Evolutionary conservation across 1,284 basidiomycete species (phyloP).

Genomic region (Porogramme epimiltina): DNA sequence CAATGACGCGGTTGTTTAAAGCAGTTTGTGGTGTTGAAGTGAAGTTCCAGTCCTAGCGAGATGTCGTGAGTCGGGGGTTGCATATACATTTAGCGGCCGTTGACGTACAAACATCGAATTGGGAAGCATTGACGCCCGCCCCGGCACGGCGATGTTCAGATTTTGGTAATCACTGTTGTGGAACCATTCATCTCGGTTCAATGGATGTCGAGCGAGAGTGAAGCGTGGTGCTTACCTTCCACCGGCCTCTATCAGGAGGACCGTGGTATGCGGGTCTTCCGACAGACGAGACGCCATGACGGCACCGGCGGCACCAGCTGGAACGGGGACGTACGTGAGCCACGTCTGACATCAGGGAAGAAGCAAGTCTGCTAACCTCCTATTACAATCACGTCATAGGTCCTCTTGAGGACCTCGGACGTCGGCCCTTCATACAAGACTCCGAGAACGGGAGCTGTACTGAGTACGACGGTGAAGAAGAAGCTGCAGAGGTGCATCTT

Average conservation of each 20-base stretch:
- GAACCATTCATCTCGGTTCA: too few species aligned
- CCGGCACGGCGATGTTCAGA: slow-evolving; percentile 10
- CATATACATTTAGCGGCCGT: too few species aligned
- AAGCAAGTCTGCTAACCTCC: neutral
- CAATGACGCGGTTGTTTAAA: neutral
- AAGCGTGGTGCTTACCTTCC: too few species aligned
- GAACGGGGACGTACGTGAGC: neutral
- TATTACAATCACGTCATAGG: neutral
- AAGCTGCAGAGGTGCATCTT: too few species aligned
- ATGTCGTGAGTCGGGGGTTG: neutral
- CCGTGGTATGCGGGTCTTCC: slow-evolving; percentile 16
- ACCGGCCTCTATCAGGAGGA: slow-evolving; percentile 32
- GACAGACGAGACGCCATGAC: slow-evolving; percentile 29
- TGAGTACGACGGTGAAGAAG: neutral
- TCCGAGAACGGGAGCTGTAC: neutral
- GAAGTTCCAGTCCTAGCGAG: slow-evolving; percentile 1
- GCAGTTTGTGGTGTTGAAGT: slow-evolving; percentile 4
- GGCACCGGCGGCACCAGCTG: slow-evolving; percentile 22
- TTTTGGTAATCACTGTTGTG: slow-evolving; percentile 5
- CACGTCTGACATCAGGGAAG: neutral
- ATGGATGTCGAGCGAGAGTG: too few species aligned
- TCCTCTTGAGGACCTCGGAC: neutral
- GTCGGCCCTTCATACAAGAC: neutral
- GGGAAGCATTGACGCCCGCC: neutral
- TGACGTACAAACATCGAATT: slow-evolving; percentile 2